phyloP scores from a whole-genome alignment of 1,139 yeast genomes.

The Candida smagusa region DNA sequence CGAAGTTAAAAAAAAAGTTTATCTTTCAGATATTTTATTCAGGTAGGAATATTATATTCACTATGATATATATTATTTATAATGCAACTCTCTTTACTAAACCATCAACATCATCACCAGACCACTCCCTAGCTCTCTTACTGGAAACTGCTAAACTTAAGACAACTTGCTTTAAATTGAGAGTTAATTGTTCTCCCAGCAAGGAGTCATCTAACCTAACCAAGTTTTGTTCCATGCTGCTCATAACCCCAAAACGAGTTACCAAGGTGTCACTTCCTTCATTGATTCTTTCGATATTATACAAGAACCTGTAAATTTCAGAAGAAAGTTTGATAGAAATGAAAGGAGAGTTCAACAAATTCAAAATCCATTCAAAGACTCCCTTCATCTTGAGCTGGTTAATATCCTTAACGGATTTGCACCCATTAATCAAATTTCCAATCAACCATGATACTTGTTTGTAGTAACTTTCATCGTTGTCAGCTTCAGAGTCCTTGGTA shows the following conservation, averaged over 20 bases:
- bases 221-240: slow-evolving; percentile 45
- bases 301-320: slow-evolving; percentile 42
- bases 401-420: slow-evolving; percentile 49
- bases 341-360: slow-evolving; percentile 51
- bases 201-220: slow-evolving; percentile 12
- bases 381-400: slow-evolving; percentile 48
- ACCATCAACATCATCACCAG: slow-evolving; percentile 44
- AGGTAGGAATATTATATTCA: no score
- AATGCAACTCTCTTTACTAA: slow-evolving; percentile 41
- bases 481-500: slow-evolving; percentile 30
- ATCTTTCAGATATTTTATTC: no score
- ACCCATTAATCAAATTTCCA: slow-evolving; percentile 43
- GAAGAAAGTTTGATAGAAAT: slow-evolving; percentile 36
- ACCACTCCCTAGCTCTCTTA: slow-evolving; percentile 64
- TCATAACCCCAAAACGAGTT: slow-evolving; percentile 59
- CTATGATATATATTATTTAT: no score
- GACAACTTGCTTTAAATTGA: slow-evolving; percentile 47
- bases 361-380: slow-evolving; percentile 66
- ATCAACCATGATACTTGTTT: slow-evolving; percentile 69
- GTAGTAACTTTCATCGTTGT: slow-evolving; percentile 51
- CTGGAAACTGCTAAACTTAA: slow-evolving; percentile 43
- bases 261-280: slow-evolving; percentile 61
- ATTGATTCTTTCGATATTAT: slow-evolving; percentile 50
- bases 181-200: slow-evolving; percentile 31
- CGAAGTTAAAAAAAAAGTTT: no score